Percentiles rank a stretch among this genome's conserved stretches.
Conservation (phyloP, 2,329 filamentous ascomycete genomes). For the Amauroascus verrucosus region DNA sequence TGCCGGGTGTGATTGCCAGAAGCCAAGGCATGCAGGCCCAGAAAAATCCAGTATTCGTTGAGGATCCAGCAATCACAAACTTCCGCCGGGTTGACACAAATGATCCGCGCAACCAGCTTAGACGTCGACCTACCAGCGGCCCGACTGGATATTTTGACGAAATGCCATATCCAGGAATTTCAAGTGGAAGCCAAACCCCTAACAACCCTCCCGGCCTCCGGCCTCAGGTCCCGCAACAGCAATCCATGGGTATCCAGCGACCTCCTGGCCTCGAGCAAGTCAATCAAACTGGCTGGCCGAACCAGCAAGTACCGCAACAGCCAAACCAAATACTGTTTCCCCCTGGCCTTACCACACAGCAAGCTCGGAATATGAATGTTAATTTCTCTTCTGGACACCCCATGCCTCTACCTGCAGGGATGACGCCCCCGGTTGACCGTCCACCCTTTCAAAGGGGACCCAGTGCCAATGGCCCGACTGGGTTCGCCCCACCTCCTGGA, state of each 20-base stretch:
- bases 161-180: constrained; percentile 24
- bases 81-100: constrained; percentile 31
- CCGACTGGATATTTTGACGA: constrained; percentile 35
- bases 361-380: constrained; percentile 28
- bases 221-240: constrained; percentile 27
- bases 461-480: constrained; percentile 22
- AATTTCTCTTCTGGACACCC: constrained; percentile 28
- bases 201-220: constrained; percentile 29
- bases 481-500: constrained; percentile 31
- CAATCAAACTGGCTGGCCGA: constrained; percentile 33
- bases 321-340: constrained; percentile 28
- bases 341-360: constrained; percentile 32
- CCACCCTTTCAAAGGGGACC: constrained; percentile 28
- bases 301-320: constrained; percentile 28
- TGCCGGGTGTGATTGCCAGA: constrained; percentile 29
- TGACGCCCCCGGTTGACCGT: constrained; percentile 29
- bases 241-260: constrained; percentile 33
- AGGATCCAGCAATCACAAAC: constrained; percentile 37
- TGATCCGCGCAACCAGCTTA: constrained; percentile 26
- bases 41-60: constrained; percentile 32
- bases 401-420: constrained; percentile 28
- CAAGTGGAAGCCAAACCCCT: constrained; percentile 27
- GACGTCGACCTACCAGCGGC: constrained; percentile 31
- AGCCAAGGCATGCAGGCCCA: constrained; percentile 27
- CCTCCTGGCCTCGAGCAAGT: constrained; percentile 38